These are phyloP conservation scores for Mucor saturninus DNA, from an alignment of 371 early-diverging fungal species.

Conservation along the genomic window DNA sequence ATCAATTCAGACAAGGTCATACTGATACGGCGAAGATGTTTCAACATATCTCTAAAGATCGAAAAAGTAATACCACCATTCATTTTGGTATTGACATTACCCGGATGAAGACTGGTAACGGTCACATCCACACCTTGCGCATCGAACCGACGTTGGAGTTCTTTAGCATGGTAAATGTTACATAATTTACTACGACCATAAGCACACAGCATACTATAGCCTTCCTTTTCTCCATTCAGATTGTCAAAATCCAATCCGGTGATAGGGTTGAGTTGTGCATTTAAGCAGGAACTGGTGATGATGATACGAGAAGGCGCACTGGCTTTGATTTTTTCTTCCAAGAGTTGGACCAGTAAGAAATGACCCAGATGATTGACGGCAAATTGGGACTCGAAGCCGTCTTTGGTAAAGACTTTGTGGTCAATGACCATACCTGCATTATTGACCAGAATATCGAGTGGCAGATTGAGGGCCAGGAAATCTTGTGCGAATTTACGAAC, in stretches of 20 bases:
- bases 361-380: constrained; percentile 77
- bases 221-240: constrained; percentile 40
- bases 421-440: constrained; percentile 68
- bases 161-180: constrained; percentile 60
- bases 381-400: constrained; percentile 52
- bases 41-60: too few species aligned
- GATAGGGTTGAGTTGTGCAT: constrained; percentile 24
- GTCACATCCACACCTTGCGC: constrained; percentile 4
- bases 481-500: constrained; percentile 49
- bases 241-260: constrained; percentile 29
- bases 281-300: constrained; percentile 48
- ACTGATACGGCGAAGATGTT: too few species aligned
- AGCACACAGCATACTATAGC: constrained; percentile 4
- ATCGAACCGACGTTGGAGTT: constrained; percentile 51
- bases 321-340: constrained; percentile 61
- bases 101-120: constrained; percentile 10
- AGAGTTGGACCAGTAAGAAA: constrained; percentile 59
- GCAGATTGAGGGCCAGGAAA: constrained; percentile 57
- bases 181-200: constrained; percentile 27
- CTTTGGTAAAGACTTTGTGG: constrained; percentile 58
- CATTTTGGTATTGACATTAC: not conserved
- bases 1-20: not conserved
- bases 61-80: not conserved
- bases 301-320: constrained; percentile 60
- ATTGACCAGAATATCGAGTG: constrained; percentile 46